phyloP scores from a whole-genome alignment of 2,329 filamentous ascomycete species.

The Pseudogymnoascus sp. region DNA sequence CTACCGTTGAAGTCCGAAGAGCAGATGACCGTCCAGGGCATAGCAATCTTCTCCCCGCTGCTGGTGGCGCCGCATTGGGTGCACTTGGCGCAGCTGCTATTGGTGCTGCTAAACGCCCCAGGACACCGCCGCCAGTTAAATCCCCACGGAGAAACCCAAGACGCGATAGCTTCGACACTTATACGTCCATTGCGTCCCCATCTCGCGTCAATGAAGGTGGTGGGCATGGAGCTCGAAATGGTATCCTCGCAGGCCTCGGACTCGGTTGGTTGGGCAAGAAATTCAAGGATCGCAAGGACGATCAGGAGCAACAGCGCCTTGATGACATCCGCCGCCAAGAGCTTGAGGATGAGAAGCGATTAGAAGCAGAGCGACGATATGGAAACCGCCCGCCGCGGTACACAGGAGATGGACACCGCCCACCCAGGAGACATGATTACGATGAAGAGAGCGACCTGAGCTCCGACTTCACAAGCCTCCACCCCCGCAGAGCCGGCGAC shows the following conservation, averaged over 20 bases:
- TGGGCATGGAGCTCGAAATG: constrained; percentile 33
- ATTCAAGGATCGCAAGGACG: constrained; percentile 48
- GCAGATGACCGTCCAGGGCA: constrained; percentile 30
- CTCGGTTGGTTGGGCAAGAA: constrained; percentile 61
- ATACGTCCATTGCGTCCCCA: constrained; percentile 49
- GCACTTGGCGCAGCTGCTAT: constrained; percentile 32
- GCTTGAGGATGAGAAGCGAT: constrained; percentile 45
- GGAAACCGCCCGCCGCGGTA: constrained; percentile 53
- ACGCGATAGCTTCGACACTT: constrained; percentile 42
- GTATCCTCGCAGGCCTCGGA: constrained; percentile 51
- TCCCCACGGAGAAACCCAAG: constrained; percentile 36
- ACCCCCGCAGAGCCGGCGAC: constrained; percentile 29
- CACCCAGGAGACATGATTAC: constrained; percentile 33
- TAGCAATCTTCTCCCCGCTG: background rate
- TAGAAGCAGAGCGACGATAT: constrained; percentile 41
- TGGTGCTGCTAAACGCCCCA: constrained; percentile 37
- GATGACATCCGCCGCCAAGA: constrained; percentile 38
- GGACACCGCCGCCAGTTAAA: constrained; percentile 30
- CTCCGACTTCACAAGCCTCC: constrained; percentile 23
- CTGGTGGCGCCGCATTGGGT: constrained; percentile 1
- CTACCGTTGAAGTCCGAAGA: constrained; percentile 16
- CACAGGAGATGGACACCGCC: constrained; percentile 57
- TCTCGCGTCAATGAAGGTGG: constrained; percentile 46
- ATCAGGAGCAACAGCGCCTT: constrained; percentile 41
- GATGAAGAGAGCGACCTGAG: constrained; percentile 20